Conservation (phyloP, 306 rosid genomes). For the Albizia julibrissin region DNA sequence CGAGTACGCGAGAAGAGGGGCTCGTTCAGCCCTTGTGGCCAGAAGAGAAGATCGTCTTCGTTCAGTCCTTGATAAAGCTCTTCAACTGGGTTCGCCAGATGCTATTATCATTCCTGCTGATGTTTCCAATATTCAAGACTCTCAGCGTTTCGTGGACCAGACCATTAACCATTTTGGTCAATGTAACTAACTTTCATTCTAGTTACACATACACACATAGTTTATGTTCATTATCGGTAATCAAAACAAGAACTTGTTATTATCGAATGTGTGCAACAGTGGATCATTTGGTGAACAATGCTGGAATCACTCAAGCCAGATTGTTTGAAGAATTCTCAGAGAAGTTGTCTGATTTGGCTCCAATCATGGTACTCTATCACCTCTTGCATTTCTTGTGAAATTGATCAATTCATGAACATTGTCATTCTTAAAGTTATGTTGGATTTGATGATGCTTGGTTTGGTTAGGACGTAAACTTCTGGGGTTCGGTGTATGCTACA, state of each 20-base stretch:
- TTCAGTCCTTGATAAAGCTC: slow-evolving; percentile 1
- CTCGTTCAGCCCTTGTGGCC: slow-evolving; percentile 8
- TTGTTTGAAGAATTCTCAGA: not conserved
- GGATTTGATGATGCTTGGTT: not conserved
- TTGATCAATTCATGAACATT: not conserved
- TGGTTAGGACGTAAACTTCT: slow-evolving; percentile 26
- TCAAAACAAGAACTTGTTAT: not conserved
- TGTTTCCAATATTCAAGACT: slow-evolving; percentile 21
- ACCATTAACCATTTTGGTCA: slow-evolving; percentile 4
- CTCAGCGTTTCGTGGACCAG: not conserved
- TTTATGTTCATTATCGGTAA: too few relatives aligned
- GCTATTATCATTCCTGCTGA: slow-evolving; percentile 1
- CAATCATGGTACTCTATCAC: not conserved
- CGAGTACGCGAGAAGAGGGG: slow-evolving; percentile 9
- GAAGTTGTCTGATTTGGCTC: slow-evolving; percentile 1
- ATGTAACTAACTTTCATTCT: not conserved
- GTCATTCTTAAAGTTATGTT: not conserved
- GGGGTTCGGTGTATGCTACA: slow-evolving; percentile 26
- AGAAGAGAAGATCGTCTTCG: slow-evolving; percentile 21
- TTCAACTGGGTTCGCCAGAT: not conserved
- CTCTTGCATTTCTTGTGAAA: not conserved
- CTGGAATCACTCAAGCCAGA: not conserved
- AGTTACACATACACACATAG: too few relatives aligned
- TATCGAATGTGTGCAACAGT: not conserved
- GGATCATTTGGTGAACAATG: slow-evolving; percentile 33